These are phyloP conservation scores for Cystofilobasidium ferigula DNA, from an alignment of 768 basidiomycete species.

Conservation along the genomic window DNA sequence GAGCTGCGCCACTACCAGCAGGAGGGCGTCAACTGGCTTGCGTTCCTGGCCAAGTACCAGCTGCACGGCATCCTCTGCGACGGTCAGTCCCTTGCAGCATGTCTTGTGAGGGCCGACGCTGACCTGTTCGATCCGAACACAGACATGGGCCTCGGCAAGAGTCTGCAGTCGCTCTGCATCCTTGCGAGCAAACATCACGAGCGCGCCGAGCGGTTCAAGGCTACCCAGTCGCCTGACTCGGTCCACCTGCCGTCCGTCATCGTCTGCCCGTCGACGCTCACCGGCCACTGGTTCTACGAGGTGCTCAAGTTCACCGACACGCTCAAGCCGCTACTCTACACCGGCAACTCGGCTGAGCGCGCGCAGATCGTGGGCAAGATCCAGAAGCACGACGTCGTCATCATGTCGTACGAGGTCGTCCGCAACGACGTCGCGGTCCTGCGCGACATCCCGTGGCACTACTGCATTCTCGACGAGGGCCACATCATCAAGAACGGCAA, in stretches of 20 bases:
- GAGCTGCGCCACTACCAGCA: conserved; percentile 95
- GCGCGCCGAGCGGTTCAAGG: conserved; percentile 54
- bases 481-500: conserved; percentile 99
- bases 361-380: conserved; percentile 55
- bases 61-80: conserved; percentile 96
- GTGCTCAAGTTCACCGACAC: conserved; percentile 82
- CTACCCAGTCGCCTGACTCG: conserved; percentile 59
- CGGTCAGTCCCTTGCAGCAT: conserved; percentile 46
- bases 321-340: conserved; percentile 74
- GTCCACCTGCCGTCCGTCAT: conserved; percentile 87
- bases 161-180: conserved; percentile 93
- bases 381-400: conserved; percentile 69
- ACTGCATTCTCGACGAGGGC: conserved; percentile 94
- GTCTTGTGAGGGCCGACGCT: not conserved
- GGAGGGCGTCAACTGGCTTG: conserved; percentile 97
- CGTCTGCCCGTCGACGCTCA: conserved; percentile 90
- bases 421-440: conserved; percentile 80
- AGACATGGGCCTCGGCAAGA: conserved; percentile 99
- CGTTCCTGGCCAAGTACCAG: conserved; percentile 95
- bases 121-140: not conserved
- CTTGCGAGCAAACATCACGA: conserved; percentile 88
- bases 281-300: conserved; percentile 98
- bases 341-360: conserved; percentile 75
- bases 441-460: conserved; percentile 70
- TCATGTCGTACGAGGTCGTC: conserved; percentile 95